Evolutionary conservation across 805 yeast genomes (phyloP).

Genomic region (Ogataea sp.): DNA sequence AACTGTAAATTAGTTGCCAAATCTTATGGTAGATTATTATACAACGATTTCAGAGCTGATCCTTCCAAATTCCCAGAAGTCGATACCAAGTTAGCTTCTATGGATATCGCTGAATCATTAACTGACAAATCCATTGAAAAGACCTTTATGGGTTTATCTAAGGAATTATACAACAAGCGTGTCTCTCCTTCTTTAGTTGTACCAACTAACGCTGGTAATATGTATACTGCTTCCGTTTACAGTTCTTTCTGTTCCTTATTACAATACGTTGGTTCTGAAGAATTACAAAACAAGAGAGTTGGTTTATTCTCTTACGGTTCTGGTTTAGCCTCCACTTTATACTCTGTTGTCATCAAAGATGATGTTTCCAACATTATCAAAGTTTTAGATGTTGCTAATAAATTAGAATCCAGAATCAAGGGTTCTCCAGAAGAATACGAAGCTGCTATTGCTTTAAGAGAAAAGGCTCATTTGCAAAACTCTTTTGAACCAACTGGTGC

Average conservation of each 20-base stretch:
- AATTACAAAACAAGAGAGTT: constrained; percentile 74
- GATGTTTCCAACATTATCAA: constrained; percentile 64
- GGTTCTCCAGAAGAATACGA: constrained; percentile 78
- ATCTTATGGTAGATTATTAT: constrained; percentile 85
- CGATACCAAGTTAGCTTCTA: constrained; percentile 38
- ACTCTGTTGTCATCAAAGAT: constrained; percentile 71
- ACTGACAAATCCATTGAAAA: constrained; percentile 79
- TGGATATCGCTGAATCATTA: constrained; percentile 71
- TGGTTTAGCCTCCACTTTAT: constrained; percentile 89
- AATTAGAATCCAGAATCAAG: constrained; percentile 55
- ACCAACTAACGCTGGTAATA: constrained; percentile 96
- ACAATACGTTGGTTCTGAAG: constrained; percentile 63
- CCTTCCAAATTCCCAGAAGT: constrained; percentile 55
- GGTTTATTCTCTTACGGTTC: constrained; percentile 97
- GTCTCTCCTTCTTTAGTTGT: constrained; percentile 76
- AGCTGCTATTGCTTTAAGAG: constrained; percentile 76
- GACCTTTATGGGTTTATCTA: constrained; percentile 70
- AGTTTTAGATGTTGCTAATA: constrained; percentile 58
- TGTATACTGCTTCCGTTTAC: constrained; percentile 93
- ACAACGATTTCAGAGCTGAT: constrained; percentile 76
- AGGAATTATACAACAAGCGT: constrained; percentile 56
- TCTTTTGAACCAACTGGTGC: constrained; percentile 73
- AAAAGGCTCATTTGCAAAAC: constrained; percentile 79
- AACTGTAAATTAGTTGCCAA: constrained; percentile 92
- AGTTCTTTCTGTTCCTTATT: constrained; percentile 79